Percentiles rank a stretch among this genome's conserved stretches.
Conservation (phyloP, 164 flowering plant species). For the Macadamia integrifolia region DNA sequence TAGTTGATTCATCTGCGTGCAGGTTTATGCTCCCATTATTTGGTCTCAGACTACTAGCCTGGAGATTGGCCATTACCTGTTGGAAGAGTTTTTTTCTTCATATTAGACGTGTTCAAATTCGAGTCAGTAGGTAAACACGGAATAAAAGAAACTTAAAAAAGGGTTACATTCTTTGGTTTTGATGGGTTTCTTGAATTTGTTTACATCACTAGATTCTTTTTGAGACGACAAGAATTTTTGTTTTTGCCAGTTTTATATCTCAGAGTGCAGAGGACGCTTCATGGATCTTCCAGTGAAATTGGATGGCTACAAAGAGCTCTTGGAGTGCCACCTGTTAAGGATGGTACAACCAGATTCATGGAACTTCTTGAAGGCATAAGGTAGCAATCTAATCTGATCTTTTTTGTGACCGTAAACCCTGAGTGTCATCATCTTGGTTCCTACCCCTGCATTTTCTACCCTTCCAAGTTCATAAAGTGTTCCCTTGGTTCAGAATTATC, state of each 20-base stretch:
- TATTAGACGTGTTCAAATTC: constrained; percentile 32
- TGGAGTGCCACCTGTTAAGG: constrained; percentile 58
- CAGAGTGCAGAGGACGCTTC: constrained; percentile 52
- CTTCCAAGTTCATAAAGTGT: no score
- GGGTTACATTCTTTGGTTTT: background rate
- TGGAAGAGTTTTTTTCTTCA: constrained; percentile 32
- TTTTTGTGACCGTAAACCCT: background rate
- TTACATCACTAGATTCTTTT: background rate
- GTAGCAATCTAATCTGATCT: constrained; percentile 23
- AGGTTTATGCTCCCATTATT: constrained; percentile 67
- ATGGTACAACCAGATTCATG: constrained; percentile 71
- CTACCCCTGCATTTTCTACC: background rate
- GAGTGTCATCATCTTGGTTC: background rate
- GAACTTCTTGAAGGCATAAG: constrained; percentile 69
- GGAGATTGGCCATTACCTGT: constrained; percentile 40
- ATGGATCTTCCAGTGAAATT: constrained; percentile 81
- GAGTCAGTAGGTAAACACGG: constrained; percentile 41
- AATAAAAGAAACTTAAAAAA: no score
- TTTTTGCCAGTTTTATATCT: constrained; percentile 39
- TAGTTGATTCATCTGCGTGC: constrained; percentile 13
- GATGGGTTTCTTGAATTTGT: background rate
- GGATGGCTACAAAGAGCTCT: constrained; percentile 78
- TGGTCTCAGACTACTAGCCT: constrained; percentile 39
- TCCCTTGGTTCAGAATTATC: no score
- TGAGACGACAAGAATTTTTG: constrained; percentile 8